These are phyloP conservation scores for Cytauxzoon felis DNA, from an alignment of 169 alveolate species.

Conservation along the genomic window DNA sequence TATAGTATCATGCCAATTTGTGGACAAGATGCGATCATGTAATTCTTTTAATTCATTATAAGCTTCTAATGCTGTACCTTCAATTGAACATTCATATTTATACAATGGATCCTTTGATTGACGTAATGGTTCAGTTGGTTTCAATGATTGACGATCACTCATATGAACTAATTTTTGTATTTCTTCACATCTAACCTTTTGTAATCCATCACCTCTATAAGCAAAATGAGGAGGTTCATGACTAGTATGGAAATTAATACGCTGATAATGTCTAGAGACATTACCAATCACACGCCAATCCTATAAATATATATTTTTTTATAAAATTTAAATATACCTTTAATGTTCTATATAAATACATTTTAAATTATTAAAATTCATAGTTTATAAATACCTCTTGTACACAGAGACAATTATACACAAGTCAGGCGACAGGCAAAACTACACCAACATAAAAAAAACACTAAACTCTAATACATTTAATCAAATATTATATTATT, in stretches of 20 bases:
- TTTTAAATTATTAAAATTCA: no score
- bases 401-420: no score
- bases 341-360: no score
- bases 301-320: no score
- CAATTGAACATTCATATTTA: conserved; percentile 20
- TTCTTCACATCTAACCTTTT: conserved; percentile 36
- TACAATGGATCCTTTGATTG: conserved; percentile 22
- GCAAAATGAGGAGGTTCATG: conserved; percentile 62
- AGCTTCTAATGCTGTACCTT: conserved; percentile 24
- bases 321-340: no score
- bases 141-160: conserved; percentile 44
- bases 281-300: no score
- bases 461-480: no score
- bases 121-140: conserved; percentile 24
- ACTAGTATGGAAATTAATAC: background rate
- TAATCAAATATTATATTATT: no score
- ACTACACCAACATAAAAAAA: no score
- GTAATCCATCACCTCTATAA: conserved; percentile 59
- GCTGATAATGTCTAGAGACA: no score
- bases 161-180: conserved; percentile 51
- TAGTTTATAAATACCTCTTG: no score
- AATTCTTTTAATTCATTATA: conserved; percentile 37
- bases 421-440: no score
- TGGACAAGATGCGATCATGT: conserved; percentile 28
- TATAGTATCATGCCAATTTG: conserved; percentile 54